A percentile compares a stretch with the other conserved stretches of the same genome.
phyloP scores from a whole-genome alignment of 495 filamentous ascomycete species.

The Jackrogersella minutella region DNA sequence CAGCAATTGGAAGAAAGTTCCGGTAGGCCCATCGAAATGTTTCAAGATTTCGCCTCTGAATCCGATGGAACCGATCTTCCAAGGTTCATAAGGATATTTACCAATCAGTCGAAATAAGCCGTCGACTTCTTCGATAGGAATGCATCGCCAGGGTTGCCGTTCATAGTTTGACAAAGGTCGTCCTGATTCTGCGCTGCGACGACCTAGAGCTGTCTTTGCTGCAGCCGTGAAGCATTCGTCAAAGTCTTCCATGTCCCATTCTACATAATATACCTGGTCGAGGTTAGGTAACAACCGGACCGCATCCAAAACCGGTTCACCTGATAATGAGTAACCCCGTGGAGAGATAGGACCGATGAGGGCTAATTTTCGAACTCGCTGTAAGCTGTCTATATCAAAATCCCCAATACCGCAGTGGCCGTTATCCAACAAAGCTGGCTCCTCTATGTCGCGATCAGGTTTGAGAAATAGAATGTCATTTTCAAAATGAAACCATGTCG shows the following conservation, averaged over 20 bases:
- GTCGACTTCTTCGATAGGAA: constrained; percentile 5
- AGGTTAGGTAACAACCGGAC: constrained; percentile 1
- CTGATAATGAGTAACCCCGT: background rate
- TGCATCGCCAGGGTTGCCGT: background rate
- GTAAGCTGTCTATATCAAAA: background rate
- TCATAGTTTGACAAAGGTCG: no score
- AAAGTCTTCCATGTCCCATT: background rate
- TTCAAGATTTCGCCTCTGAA: background rate
- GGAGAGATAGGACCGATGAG: background rate
- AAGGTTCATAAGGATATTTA: background rate
- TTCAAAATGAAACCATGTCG: constrained; percentile 33
- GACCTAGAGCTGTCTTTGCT: no score
- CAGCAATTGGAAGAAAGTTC: background rate
- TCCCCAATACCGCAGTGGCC: background rate
- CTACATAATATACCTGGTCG: background rate
- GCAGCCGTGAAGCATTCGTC: no score
- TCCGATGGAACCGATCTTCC: no score
- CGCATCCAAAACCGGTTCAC: background rate
- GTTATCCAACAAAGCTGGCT: background rate
- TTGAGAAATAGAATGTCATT: constrained; percentile 14
- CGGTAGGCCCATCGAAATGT: background rate
- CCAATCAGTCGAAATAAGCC: background rate
- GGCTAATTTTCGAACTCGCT: background rate
- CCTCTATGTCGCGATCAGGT: background rate
- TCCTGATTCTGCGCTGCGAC: no score